Evolutionary conservation across 805 yeast species (phyloP).

Genomic region (Wickerhamomyces subpelliculosus): DNA sequence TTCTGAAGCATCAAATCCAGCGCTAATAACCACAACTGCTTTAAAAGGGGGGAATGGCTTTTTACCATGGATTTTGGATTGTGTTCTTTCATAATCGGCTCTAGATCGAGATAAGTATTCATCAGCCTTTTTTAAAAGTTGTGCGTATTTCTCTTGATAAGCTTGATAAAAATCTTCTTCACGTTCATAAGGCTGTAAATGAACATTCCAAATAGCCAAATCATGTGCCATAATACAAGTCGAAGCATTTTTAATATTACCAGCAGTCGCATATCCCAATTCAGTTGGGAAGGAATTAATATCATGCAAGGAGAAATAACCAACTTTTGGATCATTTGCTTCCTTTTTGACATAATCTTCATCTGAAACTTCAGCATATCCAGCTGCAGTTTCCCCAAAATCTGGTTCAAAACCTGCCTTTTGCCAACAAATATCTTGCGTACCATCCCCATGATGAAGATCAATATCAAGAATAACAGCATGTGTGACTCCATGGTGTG

Average conservation of each 20-base stretch:
- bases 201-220: conserved; percentile 78
- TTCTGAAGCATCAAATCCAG: conserved; percentile 87
- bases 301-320: conserved; percentile 80
- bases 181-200: conserved; percentile 55
- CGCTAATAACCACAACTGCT: conserved; percentile 64
- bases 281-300: conserved; percentile 85
- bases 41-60: conserved; percentile 44
- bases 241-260: conserved; percentile 66
- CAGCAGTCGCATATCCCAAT: conserved; percentile 65
- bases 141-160: conserved; percentile 55
- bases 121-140: conserved; percentile 57
- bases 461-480: conserved; percentile 80
- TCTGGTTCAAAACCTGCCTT: conserved; percentile 57
- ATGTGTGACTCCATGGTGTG: conserved; percentile 59
- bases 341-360: conserved; percentile 39
- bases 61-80: conserved; percentile 15
- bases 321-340: conserved; percentile 51
- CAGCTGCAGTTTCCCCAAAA: conserved; percentile 29
- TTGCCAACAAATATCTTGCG: conserved; percentile 82
- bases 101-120: conserved; percentile 50
- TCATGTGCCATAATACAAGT: conserved; percentile 74
- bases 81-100: conserved; percentile 29
- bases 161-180: conserved; percentile 59
- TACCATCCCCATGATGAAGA: conserved; percentile 85
- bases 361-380: conserved; percentile 16